These are phyloP conservation scores for Ceriops decandra DNA, from an alignment of 345 rosid species.

Conservation along the genomic window DNA sequence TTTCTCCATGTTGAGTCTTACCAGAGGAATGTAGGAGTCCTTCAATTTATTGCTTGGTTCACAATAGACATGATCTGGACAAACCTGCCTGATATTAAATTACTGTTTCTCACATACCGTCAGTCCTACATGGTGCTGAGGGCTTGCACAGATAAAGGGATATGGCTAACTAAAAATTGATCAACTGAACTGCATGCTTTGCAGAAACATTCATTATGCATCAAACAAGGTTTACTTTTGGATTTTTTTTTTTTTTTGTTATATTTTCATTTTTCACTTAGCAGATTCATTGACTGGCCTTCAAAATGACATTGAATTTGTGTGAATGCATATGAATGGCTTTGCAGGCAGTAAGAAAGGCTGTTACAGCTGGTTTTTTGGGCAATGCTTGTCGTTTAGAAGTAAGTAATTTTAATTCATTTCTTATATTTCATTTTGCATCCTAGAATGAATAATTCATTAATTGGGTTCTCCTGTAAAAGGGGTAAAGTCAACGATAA, in stretches of 20 bases:
- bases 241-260: neutral
- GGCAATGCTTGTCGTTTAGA: constrained; percentile 84
- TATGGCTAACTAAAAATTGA: neutral
- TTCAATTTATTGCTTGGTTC: neutral
- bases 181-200: neutral
- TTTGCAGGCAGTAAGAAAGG: constrained; percentile 74
- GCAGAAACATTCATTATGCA: too few relatives aligned
- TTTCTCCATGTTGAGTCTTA: neutral
- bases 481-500: neutral
- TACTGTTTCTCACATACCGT: neutral
- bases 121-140: neutral
- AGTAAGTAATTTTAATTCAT: constrained; percentile 37
- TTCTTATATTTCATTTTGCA: constrained; percentile 1
- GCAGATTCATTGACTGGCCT: too few relatives aligned
- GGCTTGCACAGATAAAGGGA: too few relatives aligned
- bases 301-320: too few relatives aligned
- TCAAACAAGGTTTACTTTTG: neutral
- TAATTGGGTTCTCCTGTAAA: neutral
- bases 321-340: neutral
- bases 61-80: neutral
- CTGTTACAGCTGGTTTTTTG: constrained; percentile 77
- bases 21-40: neutral
- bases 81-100: neutral
- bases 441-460: neutral
- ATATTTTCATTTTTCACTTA: too few relatives aligned